Conservation (phyloP, 768 basidiomycete species). For the Boletus vermiculosoides region DNA sequence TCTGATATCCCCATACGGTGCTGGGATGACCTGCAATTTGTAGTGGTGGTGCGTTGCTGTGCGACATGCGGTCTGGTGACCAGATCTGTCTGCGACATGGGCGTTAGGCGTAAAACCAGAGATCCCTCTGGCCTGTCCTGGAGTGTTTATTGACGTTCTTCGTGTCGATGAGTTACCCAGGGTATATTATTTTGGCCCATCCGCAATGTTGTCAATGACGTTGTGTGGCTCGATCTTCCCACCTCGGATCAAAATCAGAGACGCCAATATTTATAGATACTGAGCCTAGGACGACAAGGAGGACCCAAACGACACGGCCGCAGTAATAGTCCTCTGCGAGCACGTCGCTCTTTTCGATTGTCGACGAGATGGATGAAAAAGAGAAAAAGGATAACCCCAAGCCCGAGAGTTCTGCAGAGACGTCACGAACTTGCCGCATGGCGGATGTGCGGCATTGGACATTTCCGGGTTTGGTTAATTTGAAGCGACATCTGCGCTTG, state of each 20-base stretch:
- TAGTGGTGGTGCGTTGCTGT: not conserved
- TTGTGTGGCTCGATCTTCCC: not conserved
- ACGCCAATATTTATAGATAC: not conserved
- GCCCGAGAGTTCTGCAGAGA: not conserved
- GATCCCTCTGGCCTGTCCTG: no score
- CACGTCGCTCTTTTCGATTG: no score
- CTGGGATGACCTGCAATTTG: not conserved
- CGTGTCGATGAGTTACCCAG: not conserved
- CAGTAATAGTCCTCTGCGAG: no score
- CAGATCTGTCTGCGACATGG: no score
- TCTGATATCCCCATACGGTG: not conserved
- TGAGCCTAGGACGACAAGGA: not conserved
- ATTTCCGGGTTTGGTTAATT: constrained; percentile 4
- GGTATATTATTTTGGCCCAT: not conserved
- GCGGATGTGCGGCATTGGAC: not conserved
- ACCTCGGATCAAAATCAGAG: not conserved
- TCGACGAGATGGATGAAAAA: not conserved
- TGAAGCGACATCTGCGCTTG: not conserved
- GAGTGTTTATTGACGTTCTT: not conserved
- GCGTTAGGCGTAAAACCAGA: no score
- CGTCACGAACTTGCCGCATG: not conserved
- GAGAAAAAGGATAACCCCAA: not conserved
- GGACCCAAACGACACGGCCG: not conserved
- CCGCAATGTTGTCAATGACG: not conserved
- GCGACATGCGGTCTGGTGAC: no score